Evolutionary conservation across 2,329 filamentous ascomycete species (phyloP), one percentile per base, ranked within the genome.

Genomic region (Corinectria fuckeliana): DNA sequence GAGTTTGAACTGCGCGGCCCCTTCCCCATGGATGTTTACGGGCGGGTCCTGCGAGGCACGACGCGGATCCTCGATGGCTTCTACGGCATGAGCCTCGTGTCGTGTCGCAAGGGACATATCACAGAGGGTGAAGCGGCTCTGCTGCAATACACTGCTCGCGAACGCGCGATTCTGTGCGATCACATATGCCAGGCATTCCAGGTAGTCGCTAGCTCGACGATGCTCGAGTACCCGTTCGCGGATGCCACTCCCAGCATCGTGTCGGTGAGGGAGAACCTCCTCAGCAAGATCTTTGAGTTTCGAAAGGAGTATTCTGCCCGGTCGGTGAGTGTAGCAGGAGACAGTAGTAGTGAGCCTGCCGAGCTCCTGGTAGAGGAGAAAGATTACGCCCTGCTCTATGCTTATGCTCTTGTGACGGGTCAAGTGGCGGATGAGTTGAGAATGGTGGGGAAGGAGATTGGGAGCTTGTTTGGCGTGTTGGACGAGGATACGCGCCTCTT

Each of bases 41-140:
- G 85, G 1, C 85, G 88, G 18, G 90, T 98, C 50, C 82, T 98
- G 69, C 85, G 86, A 23, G 89, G 89, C 6, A 97, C 93, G 0
- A 88, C 89, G 60, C 88, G 90, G 18, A 91, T 97, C 75, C 86
- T 98, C 1, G 93, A 97, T 75, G 90, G 91, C 14, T 97, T 98
- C 74, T 93, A 98, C 71, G 92, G 93, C 49, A 97, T 99, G 92
- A 96, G 94, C 61, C 87, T 97, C 3, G 88, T 97, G 56, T 93
- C 96, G 21, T 85, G 91, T 70, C 93, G 93, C 70, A 91, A 94
- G 55, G 81, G 89, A 1, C 85, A 86, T 28, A 85, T 92, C 0
- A 92, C 88, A 1, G 86, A 90, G 16, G 93, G 94, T 1, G 94
- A 98, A 76, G 87, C 88, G 49, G 88, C 89, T 2, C 83, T 98